A percentile compares a stretch with the other conserved stretches of the same genome.
phyloP scores from a whole-genome alignment of 1,139 yeast genomes.

The Kodamaea sp. region DNA sequence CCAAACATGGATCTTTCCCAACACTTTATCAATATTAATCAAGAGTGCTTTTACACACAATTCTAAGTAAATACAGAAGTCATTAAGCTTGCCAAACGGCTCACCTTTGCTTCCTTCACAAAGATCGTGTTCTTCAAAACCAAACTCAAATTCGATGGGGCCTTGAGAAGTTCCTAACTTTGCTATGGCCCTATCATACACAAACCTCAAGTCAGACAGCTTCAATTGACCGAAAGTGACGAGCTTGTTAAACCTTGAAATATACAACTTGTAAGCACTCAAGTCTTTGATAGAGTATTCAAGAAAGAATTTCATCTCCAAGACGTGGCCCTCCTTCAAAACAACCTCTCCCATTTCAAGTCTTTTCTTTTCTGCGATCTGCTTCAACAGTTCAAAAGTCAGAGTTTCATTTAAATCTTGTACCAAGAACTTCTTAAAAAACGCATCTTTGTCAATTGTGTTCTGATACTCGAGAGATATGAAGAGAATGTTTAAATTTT shows the following conservation, averaged over 20 bases:
- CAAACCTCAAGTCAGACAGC: conserved; percentile 38
- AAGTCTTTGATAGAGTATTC: conserved; percentile 55
- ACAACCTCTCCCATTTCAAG: conserved; percentile 25
- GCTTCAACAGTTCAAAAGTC: conserved; percentile 37
- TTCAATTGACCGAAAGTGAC: conserved; percentile 47
- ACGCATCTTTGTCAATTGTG: conserved; percentile 23
- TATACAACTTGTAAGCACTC: conserved; percentile 26
- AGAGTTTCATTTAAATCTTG: conserved; percentile 20
- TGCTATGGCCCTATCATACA: conserved; percentile 18
- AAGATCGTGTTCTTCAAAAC: conserved; percentile 1
- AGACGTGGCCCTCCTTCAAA: conserved; percentile 27
- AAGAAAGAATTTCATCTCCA: conserved; percentile 59
- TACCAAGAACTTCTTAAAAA: conserved; percentile 46
- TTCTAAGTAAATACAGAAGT: conserved; percentile 33
- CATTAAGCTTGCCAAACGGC: conserved; percentile 20
- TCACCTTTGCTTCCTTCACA: conserved; percentile 7
- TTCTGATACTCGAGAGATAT: conserved; percentile 35
- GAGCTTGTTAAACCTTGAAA: conserved; percentile 45
- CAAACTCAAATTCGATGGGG: neutral
- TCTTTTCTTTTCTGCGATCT: conserved; percentile 22
- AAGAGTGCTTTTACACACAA: conserved; percentile 37
- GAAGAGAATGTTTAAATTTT: conserved; percentile 49
- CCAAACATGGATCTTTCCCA: conserved; percentile 52
- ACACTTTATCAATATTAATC: conserved; percentile 36
- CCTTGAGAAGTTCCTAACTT: neutral